Conservation (phyloP, 495 filamentous ascomycete genomes). For the Penicillium longicatenatum region DNA sequence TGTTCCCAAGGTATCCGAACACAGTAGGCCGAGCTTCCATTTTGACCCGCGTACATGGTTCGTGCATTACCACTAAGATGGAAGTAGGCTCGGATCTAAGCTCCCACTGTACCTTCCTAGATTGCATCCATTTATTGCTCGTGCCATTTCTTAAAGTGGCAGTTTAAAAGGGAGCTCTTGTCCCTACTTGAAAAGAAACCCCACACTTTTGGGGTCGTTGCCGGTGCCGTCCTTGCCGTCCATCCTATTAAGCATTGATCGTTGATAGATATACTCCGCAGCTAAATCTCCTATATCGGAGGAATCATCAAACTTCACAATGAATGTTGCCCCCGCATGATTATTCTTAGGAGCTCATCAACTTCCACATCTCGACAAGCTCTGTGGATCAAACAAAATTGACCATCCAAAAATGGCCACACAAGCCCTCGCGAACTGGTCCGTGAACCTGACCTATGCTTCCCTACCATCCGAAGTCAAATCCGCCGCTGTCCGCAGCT, state of each 20-base stretch:
- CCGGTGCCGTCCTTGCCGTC: no score
- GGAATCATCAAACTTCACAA: not conserved
- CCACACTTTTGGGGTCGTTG: no score
- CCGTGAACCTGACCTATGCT: slow-evolving; percentile 5
- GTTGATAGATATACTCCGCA: not conserved
- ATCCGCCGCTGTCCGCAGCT: slow-evolving; percentile 23
- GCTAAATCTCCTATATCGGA: slow-evolving; percentile 3
- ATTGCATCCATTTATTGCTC: no score
- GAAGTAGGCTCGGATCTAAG: no score
- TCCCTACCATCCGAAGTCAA: slow-evolving; percentile 19
- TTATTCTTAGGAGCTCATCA: not conserved
- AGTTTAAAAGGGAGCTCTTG: no score
- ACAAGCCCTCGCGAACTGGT: slow-evolving; percentile 14
- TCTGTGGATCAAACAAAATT: not conserved
- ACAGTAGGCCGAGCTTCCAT: no score
- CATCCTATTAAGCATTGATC: not conserved
- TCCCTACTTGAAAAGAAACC: no score
- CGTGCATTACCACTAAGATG: no score
- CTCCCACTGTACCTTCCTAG: not conserved
- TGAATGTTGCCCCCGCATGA: not conserved
- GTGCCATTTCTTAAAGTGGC: not conserved
- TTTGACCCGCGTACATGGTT: no score
- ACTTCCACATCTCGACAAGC: not conserved
- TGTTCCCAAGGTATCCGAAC: no score
- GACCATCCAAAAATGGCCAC: slow-evolving; percentile 14